Percentiles rank a stretch among this genome's conserved stretches.
These are phyloP conservation scores for Coemansia sp. DNA, from an alignment of 192 early-diverging fungal species.

Conservation along the genomic window DNA sequence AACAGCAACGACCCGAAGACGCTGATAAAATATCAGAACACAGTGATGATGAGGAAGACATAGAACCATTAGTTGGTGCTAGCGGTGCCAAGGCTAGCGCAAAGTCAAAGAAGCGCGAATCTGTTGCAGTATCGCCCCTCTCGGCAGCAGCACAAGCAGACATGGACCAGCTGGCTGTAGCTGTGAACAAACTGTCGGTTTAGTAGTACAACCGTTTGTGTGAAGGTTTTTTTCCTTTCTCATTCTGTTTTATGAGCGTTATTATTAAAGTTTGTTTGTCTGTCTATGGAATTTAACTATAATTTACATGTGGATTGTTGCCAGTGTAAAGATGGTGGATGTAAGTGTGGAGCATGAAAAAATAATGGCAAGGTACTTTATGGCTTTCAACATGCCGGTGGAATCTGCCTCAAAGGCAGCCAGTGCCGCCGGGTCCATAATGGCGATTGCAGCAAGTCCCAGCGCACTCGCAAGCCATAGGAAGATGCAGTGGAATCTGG, in stretches of 20 bases:
- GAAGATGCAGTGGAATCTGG: not conserved
- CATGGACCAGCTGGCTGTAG: slow-evolving; percentile 39
- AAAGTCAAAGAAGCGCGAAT: slow-evolving; percentile 21
- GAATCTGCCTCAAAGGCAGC: not conserved
- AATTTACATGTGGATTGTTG: not conserved
- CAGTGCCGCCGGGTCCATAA: not conserved
- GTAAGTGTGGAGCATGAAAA: not conserved
- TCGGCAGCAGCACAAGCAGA: slow-evolving; percentile 34
- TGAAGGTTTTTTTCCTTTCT: not conserved
- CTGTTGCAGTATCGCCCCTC: slow-evolving; percentile 14
- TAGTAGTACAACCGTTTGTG: not conserved
- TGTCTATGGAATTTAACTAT: not conserved
- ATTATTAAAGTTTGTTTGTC: not conserved
- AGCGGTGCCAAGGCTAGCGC: not conserved
- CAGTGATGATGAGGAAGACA: too few relatives aligned
- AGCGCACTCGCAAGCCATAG: not conserved
- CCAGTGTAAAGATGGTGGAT: not conserved
- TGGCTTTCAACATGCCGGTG: not conserved
- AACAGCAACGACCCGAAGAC: not conserved
- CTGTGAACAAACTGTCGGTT: slow-evolving; percentile 41
- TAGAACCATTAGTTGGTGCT: not conserved
- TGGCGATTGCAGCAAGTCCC: not conserved
- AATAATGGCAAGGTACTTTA: not conserved
- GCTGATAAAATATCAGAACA: not conserved
- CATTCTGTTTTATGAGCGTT: not conserved